phyloP scores from a whole-genome alignment of 2,329 filamentous ascomycete genomes.

The Ceratocystiopsis brevicomis region DNA sequence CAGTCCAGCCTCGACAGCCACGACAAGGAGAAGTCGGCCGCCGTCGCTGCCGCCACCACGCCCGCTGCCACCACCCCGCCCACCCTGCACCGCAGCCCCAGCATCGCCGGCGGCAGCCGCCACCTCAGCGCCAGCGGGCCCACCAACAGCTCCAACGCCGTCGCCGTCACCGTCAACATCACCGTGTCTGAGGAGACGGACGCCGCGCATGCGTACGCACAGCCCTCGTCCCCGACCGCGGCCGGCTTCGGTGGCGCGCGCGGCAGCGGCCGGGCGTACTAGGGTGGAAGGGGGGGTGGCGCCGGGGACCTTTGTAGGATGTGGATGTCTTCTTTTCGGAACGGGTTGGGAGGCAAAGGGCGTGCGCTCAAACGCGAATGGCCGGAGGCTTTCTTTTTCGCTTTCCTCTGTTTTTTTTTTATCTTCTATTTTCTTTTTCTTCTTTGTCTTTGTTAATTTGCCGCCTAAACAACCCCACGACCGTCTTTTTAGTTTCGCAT shows the following conservation, averaged over 20 bases:
- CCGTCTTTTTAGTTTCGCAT: neutral
- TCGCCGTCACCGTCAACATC: neutral
- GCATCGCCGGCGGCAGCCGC: neutral
- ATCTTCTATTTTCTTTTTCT: neutral
- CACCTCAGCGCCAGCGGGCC: neutral
- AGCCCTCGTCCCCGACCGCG: too few relatives aligned
- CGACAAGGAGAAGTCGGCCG: too few relatives aligned
- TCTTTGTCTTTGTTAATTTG: neutral
- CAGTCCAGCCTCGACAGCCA: too few relatives aligned
- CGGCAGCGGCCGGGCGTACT: too few relatives aligned
- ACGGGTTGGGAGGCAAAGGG: too few relatives aligned
- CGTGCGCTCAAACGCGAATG: neutral
- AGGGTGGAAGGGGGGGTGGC: too few relatives aligned
- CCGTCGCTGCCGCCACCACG: too few relatives aligned
- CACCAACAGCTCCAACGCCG: neutral
- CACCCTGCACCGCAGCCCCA: too few relatives aligned
- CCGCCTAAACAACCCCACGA: too few relatives aligned
- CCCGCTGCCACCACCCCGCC: too few relatives aligned
- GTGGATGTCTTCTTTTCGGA: neutral
- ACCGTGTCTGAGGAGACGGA: neutral
- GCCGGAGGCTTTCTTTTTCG: neutral
- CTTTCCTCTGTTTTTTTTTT: neutral
- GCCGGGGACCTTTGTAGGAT: too few relatives aligned
- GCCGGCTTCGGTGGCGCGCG: too few relatives aligned
- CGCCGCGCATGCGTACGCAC: neutral